Evolutionary conservation across 192 early-diverging fungal species (phyloP), one percentile per base, ranked within the genome.

Genomic region (Geranomyces michiganensis): DNA sequence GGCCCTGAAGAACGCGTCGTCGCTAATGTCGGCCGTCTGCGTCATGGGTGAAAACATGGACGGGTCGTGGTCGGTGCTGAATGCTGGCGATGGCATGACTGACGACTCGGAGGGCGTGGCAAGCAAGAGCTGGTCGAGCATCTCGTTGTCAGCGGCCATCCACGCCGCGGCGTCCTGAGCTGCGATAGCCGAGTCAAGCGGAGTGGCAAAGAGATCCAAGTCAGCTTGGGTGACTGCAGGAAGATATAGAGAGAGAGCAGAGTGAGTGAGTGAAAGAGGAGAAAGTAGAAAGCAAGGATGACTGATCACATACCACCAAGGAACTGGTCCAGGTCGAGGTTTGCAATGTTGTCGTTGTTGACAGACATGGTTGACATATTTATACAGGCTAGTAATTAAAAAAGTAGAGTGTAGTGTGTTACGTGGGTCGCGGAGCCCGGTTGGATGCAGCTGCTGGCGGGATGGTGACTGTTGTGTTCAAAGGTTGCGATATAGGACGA

Each of bases 251-350:
- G 3, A 6, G 17, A 7, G 4, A 15, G 6, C 51, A 26, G 7
- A 26, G 51, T 7, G 51, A 3, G 51, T 15, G 10, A 41, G 19
- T 53, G 51, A 26, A 3, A 8, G n/a, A 15, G 6, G 15, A 8
- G 3, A 4, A 15, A 3, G 51, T 53, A 7, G 4, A n/a, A 26
- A 26, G 30, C n/a, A n/a, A n/a, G n/a, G n/a, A n/a, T n/a, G n/a
- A n/a, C n/a, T 60, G 27, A 24, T 60, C 9, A 53, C 51, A 53
- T 53, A 60, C 58, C 58, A 1, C 27, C 30, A 19, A 60, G 31
- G 27, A 60, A 29, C 26, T 60, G 58, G 27, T 60, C 58, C 22
- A 60, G 31, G 31, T 60, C 58, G 22, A 60, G 58, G 51, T n/a
- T 53, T 8, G 51, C 6, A 2, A 53, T 15, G 46, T 47, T 47